A percentile compares a stretch with the other conserved stretches of the same genome.
Evolutionary conservation across 805 yeast species (phyloP).

Genomic region (Myxozyma mucilagina): DNA sequence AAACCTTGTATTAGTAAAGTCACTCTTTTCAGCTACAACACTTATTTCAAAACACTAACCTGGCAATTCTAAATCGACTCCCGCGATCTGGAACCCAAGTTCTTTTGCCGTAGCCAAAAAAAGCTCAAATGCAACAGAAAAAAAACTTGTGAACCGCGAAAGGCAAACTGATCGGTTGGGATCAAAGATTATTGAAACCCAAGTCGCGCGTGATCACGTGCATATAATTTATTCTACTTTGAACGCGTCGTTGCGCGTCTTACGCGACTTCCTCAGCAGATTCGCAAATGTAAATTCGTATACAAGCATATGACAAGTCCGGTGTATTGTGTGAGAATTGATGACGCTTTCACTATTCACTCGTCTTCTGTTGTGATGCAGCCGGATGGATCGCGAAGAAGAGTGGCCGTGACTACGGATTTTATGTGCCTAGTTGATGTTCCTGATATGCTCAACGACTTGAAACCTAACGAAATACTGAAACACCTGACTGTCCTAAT

Average conservation of each 20-base stretch:
- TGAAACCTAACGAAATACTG: not conserved
- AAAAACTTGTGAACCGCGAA: not conserved
- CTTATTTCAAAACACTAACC: not conserved
- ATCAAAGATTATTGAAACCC: not conserved
- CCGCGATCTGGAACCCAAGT: too few relatives aligned
- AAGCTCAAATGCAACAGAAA: not conserved
- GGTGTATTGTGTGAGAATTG: not conserved
- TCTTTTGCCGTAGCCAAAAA: too few relatives aligned
- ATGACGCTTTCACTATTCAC: not conserved
- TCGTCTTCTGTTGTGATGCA: not conserved
- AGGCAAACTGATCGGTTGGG: not conserved
- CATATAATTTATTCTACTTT: not conserved
- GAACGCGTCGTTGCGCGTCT: not conserved
- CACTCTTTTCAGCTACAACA: too few relatives aligned
- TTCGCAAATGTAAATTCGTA: not conserved
- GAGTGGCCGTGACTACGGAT: not conserved
- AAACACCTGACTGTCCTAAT: not conserved
- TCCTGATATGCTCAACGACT: not conserved
- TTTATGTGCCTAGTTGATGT: not conserved
- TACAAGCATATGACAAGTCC: not conserved
- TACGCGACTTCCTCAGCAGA: not conserved
- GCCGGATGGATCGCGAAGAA: not conserved
- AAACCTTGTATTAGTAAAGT: too few relatives aligned
- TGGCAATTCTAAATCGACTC: not conserved
- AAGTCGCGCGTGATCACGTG: constrained; percentile 1